phyloP scores from a whole-genome alignment of 2,329 filamentous ascomycete species.

The Pleurostoma richardsiae region DNA sequence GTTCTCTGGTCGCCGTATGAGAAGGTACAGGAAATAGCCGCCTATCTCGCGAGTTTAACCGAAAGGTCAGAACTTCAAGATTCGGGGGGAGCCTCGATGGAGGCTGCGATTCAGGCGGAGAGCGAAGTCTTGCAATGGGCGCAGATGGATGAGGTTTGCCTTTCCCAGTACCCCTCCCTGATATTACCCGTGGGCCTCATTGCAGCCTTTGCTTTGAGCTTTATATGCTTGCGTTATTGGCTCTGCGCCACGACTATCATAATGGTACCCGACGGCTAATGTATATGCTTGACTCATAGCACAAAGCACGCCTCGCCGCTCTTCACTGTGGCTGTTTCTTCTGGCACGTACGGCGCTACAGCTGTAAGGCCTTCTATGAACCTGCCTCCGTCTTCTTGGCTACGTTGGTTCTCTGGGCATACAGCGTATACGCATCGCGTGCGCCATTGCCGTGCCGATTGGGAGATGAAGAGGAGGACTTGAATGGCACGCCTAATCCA shows the following conservation, averaged over 20 bases:
- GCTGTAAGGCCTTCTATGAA: constrained; percentile 31
- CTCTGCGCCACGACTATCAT: too few species aligned
- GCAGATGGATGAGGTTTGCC: constrained; percentile 16
- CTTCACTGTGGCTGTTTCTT: constrained; percentile 38
- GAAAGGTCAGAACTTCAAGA: too few species aligned
- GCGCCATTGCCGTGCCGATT: neutral
- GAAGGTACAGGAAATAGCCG: constrained; percentile 36
- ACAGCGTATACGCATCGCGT: constrained; percentile 16
- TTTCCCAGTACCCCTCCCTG: too few species aligned
- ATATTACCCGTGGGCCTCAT: too few species aligned
- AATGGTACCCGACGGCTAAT: neutral
- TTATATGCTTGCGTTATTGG: too few species aligned
- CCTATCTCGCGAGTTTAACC: too few species aligned
- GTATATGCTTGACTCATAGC: constrained; percentile 20
- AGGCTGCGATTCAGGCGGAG: constrained; percentile 13
- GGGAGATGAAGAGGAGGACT: neutral
- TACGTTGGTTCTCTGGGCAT: constrained; percentile 32
- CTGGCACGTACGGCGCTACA: constrained; percentile 40
- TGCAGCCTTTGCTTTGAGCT: too few species aligned
- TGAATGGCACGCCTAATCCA: constrained; percentile 10
- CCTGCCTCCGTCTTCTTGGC: constrained; percentile 29
- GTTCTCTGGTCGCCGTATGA: constrained; percentile 43
- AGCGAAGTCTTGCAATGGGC: constrained; percentile 27
- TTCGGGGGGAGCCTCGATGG: neutral
- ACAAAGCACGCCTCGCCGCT: constrained; percentile 37